These are phyloP conservation scores for Coniosporium tulheliwenetii DNA, from an alignment of 2,329 filamentous ascomycete genomes.

Conservation along the genomic window DNA sequence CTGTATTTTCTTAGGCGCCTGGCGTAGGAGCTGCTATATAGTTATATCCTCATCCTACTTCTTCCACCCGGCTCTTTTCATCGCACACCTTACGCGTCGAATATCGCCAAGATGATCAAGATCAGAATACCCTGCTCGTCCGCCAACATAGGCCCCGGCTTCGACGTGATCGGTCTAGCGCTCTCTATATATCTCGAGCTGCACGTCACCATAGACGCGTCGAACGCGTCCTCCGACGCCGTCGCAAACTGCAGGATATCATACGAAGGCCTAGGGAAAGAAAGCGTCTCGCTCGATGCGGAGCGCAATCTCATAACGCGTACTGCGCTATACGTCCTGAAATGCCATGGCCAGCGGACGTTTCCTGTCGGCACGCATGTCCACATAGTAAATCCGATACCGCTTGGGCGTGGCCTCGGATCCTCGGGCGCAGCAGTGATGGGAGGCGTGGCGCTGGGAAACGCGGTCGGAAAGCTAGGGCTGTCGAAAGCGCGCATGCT, in stretches of 20 bases:
- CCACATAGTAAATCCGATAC: conserved; percentile 91
- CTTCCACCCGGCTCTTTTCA: too few relatives aligned
- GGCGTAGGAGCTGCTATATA: too few relatives aligned
- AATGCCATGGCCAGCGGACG: conserved; percentile 72
- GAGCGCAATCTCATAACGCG: conserved; percentile 86
- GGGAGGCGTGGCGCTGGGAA: conserved; percentile 82
- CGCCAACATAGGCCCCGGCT: conserved; percentile 90
- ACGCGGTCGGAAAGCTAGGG: conserved; percentile 68
- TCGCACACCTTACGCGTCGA: too few relatives aligned
- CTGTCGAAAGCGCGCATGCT: conserved; percentile 70
- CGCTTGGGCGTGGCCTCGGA: conserved; percentile 80
- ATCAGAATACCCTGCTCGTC: conserved; percentile 59
- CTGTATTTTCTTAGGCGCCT: too few relatives aligned
- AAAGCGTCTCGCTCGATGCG: conserved; percentile 67
- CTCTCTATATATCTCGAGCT: conserved; percentile 90
- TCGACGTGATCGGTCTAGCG: conserved; percentile 93
- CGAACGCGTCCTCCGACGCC: conserved; percentile 33
- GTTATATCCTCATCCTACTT: too few relatives aligned
- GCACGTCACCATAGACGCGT: conserved; percentile 57
- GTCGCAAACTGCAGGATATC: conserved; percentile 78
- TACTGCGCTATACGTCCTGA: conserved; percentile 83
- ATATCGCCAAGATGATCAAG: too few relatives aligned
- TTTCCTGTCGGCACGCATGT: conserved; percentile 82
- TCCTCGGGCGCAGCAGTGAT: conserved; percentile 92
- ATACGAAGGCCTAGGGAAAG: conserved; percentile 72